Evolutionary conservation across 805 yeast genomes (phyloP).

Genomic region (Suhomyces canberraensis): DNA sequence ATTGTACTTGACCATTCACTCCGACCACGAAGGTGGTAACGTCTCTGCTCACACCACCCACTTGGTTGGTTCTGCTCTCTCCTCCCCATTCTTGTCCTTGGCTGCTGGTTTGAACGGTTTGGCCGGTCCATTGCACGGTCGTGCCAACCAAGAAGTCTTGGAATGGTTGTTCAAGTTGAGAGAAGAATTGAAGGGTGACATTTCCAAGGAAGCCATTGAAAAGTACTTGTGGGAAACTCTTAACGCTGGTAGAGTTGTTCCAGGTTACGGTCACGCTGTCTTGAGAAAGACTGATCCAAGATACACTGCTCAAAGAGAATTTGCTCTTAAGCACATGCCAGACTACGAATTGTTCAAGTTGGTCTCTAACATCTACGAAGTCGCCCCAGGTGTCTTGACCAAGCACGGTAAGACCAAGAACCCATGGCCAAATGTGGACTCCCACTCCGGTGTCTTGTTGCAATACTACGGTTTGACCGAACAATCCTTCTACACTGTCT

Average conservation of each 20-base stretch:
- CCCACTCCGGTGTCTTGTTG: constrained; percentile 74
- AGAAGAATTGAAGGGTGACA: constrained; percentile 60
- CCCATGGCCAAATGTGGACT: constrained; percentile 84
- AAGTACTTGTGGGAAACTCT: constrained; percentile 68
- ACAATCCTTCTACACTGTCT: constrained; percentile 71
- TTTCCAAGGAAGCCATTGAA: constrained; percentile 53
- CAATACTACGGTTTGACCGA: constrained; percentile 77
- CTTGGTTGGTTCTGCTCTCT: constrained; percentile 76
- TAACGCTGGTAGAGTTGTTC: constrained; percentile 73
- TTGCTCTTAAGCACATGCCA: constrained; percentile 60
- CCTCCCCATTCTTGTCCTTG: constrained; percentile 72
- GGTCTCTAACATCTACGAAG: constrained; percentile 60
- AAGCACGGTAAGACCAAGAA: constrained; percentile 83
- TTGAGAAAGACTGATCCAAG: constrained; percentile 82
- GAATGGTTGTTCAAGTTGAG: constrained; percentile 67
- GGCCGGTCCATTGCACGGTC: constrained; percentile 85
- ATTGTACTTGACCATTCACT: constrained; percentile 70
- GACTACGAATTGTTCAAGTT: constrained; percentile 63
- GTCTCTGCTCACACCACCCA: constrained; percentile 82
- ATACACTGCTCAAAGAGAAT: constrained; percentile 68
- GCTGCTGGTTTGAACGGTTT: constrained; percentile 79
- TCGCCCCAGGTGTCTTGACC: constrained; percentile 72
- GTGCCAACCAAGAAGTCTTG: constrained; percentile 83
- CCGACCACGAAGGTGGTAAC: constrained; percentile 83
- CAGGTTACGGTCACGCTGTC: constrained; percentile 89